A percentile compares a stretch with the other conserved stretches of the same genome.
Conservation (phyloP, 75 land plant genomes). For the Cunninghamia lanceolata region DNA sequence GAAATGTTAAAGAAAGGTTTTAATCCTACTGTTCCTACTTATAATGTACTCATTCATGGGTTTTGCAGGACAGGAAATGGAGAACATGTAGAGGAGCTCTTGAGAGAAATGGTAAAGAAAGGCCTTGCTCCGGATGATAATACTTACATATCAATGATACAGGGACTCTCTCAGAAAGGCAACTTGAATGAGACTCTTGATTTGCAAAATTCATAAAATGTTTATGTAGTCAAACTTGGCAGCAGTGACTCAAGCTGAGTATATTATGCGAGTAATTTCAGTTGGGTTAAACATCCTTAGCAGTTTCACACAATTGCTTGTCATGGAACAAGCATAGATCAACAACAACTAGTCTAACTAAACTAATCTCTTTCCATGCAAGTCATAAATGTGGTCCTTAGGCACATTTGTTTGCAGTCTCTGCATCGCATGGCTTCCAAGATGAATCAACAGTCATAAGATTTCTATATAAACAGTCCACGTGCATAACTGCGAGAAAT, state of each 20-base stretch:
- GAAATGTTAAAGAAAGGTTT: conserved; percentile 65
- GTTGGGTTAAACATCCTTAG: background rate
- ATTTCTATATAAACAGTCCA: background rate
- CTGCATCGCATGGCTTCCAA: background rate
- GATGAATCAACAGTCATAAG: too few relatives aligned
- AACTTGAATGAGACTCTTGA: background rate
- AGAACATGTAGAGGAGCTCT: conserved; percentile 34
- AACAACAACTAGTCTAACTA: background rate
- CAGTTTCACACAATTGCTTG: background rate
- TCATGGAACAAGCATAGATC: background rate
- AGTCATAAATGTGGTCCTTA: background rate
- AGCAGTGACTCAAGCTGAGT: background rate
- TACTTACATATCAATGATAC: conserved; percentile 38
- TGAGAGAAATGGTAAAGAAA: conserved; percentile 55
- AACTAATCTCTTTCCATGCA: background rate
- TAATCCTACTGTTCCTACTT: conserved; percentile 56
- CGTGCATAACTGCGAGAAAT: background rate
- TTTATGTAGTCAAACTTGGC: background rate
- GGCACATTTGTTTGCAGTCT: background rate
- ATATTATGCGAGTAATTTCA: background rate
- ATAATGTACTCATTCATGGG: conserved; percentile 53
- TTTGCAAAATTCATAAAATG: background rate
- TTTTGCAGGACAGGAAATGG: conserved; percentile 46
- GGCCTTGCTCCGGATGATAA: conserved; percentile 50
- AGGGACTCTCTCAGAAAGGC: conserved; percentile 20